Conservation (phyloP, 2,329 filamentous ascomycete genomes). For the Tolypocladium inflatum region DNA sequence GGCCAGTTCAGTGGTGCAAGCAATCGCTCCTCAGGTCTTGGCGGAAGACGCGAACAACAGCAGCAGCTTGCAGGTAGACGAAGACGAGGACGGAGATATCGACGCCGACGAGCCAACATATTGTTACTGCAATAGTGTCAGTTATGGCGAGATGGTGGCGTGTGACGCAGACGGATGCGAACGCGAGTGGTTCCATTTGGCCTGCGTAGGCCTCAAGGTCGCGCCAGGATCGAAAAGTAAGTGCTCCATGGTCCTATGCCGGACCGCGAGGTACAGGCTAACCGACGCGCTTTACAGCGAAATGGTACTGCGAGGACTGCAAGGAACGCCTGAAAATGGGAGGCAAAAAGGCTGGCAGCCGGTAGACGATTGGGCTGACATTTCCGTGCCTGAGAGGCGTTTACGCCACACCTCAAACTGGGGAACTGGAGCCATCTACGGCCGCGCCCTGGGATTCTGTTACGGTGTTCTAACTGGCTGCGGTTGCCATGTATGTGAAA, state of each 20-base stretch:
- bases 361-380: slow-evolving; percentile 18
- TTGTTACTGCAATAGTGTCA: slow-evolving; percentile 72
- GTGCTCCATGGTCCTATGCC: slow-evolving; percentile 19
- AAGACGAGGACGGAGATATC: slow-evolving; percentile 44
- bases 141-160: slow-evolving; percentile 78
- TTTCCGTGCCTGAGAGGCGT: too few relatives aligned
- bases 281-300: slow-evolving; percentile 36
- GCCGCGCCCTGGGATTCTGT: neutral
- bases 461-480: neutral
- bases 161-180: slow-evolving; percentile 66
- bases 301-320: slow-evolving; percentile 78
- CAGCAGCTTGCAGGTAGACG: slow-evolving; percentile 27
- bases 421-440: neutral
- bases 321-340: slow-evolving; percentile 53
- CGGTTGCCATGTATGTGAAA: neutral
- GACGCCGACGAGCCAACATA: slow-evolving; percentile 66
- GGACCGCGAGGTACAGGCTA: neutral
- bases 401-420: neutral
- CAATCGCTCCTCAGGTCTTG: slow-evolving; percentile 21
- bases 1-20: slow-evolving; percentile 30
- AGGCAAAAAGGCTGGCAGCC: slow-evolving; percentile 41
- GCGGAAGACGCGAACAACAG: slow-evolving; percentile 30
- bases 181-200: slow-evolving; percentile 76
- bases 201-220: slow-evolving; percentile 69
- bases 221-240: slow-evolving; percentile 68